Evolutionary conservation across 768 basidiomycete genomes (phyloP), one percentile per base, ranked within the genome.

Genomic region (Austroboletus eburneus): DNA sequence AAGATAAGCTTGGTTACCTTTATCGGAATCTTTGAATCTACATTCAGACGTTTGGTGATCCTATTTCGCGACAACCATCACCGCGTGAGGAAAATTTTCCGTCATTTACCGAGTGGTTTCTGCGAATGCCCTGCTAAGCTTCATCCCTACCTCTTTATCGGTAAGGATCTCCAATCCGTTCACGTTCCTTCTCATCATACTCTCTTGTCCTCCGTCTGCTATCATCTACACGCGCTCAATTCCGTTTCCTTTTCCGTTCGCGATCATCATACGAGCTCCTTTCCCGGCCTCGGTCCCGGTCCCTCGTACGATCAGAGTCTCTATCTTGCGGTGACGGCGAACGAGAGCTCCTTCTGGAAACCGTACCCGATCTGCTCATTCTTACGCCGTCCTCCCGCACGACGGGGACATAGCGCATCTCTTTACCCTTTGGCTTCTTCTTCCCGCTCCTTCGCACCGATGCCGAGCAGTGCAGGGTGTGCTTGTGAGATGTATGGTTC

Each of bases 401-500:
- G 24, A 98, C 71, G 9, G 96, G 94, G 22, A 93, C 71, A 60
- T 96, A 98, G 56, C 81, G 78, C 69, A 79, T 81, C 45, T 91
- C 88, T 3, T 77, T 77, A 8, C 56, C 46, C 24, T 51, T 55
- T 25, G 75, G 69, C 56, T 68, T 75, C 59, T 72, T 77, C 68
- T 73, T 79, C 63, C 63, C 77, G 76, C 57, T 94, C 87, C 61
- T 96, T 98, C 3, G 96, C 96, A 2, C 96, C 94, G 23, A 99
- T 86, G 0, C 95, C 96, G 9, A 98, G 69, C 12, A 98, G 67
- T 0, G 92, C 84, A 0, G 95, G 93, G 14, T 96, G 77, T 2
- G 87, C 72, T 44, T 76, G 70, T 1, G 96, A 96, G 0, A 94
- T 67, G 62, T 91, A 93, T 2, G 93, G 85, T 55, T 91, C 81